phyloP scores from a whole-genome alignment of 179 eudicot species.

The Spinacia oleracea region DNA sequence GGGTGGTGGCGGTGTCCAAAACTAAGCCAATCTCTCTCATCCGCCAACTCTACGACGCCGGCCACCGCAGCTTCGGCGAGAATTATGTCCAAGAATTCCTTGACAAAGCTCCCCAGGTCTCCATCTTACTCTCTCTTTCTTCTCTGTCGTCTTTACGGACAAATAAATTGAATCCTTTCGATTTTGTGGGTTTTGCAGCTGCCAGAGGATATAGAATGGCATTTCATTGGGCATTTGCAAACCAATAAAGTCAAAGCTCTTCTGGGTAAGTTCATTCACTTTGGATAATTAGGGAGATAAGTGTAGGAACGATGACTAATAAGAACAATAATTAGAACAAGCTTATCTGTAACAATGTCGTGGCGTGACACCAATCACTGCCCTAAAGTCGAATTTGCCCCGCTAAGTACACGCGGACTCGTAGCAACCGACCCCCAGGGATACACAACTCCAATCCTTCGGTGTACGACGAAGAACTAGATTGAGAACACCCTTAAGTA shows the following conservation, averaged over 20 bases:
- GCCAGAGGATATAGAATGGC: constrained; percentile 95
- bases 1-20: constrained; percentile 84
- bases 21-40: constrained; percentile 77
- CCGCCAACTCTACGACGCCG: constrained; percentile 72
- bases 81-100: constrained; percentile 86
- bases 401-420: too few relatives aligned
- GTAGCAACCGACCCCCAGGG: too few relatives aligned
- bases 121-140: neutral
- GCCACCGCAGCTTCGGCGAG: constrained; percentile 88
- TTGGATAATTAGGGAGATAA: neutral
- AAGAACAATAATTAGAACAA: too few relatives aligned
- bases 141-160: neutral
- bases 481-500: too few relatives aligned
- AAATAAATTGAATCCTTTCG: neutral
- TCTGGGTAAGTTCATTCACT: constrained; percentile 47
- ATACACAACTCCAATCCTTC: too few relatives aligned
- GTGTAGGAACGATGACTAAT: too few relatives aligned
- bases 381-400: too few relatives aligned
- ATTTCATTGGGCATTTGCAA: constrained; percentile 94
- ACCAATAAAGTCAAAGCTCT: constrained; percentile 96
- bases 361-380: too few relatives aligned
- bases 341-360: too few relatives aligned
- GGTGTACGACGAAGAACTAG: too few relatives aligned
- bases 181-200: constrained; percentile 48
- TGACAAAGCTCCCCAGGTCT: constrained; percentile 91